Evolutionary conservation across 2,329 filamentous ascomycete species (phyloP).

Genomic region (Aspergillus ibericus): DNA sequence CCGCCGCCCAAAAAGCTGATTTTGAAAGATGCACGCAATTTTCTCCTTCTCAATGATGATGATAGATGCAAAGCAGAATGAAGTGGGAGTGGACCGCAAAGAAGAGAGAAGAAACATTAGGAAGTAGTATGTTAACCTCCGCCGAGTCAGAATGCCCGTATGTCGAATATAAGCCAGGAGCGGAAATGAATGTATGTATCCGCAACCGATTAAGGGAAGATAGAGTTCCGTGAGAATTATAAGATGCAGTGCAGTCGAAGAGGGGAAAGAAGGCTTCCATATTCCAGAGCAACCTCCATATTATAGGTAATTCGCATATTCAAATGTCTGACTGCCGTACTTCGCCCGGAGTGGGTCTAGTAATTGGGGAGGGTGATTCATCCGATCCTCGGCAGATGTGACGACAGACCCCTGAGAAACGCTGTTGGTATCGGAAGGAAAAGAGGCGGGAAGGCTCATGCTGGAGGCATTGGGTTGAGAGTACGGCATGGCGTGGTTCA

Average conservation of each 20-base stretch:
- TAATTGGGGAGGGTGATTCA: constrained; percentile 23
- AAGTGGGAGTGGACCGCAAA: not conserved
- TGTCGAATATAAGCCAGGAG: not conserved
- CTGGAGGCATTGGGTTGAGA: constrained; percentile 35
- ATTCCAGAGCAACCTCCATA: not conserved
- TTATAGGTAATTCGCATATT: constrained; percentile 31
- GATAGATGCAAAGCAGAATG: not conserved
- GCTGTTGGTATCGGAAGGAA: constrained; percentile 29
- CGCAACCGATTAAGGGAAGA: not conserved
- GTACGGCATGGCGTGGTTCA: constrained; percentile 32
- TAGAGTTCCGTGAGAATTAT: not conserved
- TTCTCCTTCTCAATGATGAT: not conserved
- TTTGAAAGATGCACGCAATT: not conserved
- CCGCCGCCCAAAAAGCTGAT: not conserved
- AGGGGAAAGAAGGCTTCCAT: not conserved
- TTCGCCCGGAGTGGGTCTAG: constrained; percentile 30
- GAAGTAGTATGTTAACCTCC: not conserved
- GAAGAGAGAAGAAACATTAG: not conserved
- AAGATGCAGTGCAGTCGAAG: not conserved
- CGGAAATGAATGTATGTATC: not conserved
- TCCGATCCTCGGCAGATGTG: constrained; percentile 24
- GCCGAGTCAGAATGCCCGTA: not conserved
- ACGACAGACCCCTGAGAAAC: constrained; percentile 18
- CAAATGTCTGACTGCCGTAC: constrained; percentile 29
- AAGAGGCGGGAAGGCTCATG: constrained; percentile 37